Percentiles rank a stretch among this genome's conserved stretches.
Evolutionary conservation across 371 early-diverging fungal genomes (phyloP).

Genomic region (Haplosporangium sp.): DNA sequence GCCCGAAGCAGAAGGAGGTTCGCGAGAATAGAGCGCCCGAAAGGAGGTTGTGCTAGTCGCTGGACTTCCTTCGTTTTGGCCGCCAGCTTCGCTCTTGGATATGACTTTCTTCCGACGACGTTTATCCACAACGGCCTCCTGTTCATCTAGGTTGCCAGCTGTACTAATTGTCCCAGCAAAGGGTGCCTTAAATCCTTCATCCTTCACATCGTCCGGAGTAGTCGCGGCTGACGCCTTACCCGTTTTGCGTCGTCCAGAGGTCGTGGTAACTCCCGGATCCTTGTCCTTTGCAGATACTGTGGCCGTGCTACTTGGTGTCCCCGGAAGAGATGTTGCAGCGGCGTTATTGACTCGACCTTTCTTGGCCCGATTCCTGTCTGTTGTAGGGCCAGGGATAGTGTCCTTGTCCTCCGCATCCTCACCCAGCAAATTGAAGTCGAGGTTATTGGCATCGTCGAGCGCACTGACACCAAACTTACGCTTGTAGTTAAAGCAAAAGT

Average conservation of each 20-base stretch:
- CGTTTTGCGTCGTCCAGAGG: slow-evolving; percentile 25
- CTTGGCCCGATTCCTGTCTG: slow-evolving; percentile 19
- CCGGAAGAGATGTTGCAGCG: slow-evolving; percentile 7
- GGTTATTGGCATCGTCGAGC: slow-evolving; percentile 62
- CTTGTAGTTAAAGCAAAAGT: slow-evolving; percentile 82
- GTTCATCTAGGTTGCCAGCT: slow-evolving; percentile 7
- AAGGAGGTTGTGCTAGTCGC: slow-evolving; percentile 29
- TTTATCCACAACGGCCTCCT: slow-evolving; percentile 17
- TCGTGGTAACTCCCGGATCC: background rate
- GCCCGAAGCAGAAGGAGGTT: slow-evolving; percentile 25
- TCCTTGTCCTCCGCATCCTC: slow-evolving; percentile 34
- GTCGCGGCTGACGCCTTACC: slow-evolving; percentile 3
- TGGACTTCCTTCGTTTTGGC: slow-evolving; percentile 1
- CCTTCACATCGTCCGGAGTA: slow-evolving; percentile 21
- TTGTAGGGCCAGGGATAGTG: background rate
- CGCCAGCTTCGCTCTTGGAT: slow-evolving; percentile 31
- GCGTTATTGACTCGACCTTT: slow-evolving; percentile 15
- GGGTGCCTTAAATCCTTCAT: slow-evolving; percentile 7
- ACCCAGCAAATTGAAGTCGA: slow-evolving; percentile 2
- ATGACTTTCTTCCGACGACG: slow-evolving; percentile 19
- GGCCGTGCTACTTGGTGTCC: slow-evolving; percentile 3
- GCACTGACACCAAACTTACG: slow-evolving; percentile 74
- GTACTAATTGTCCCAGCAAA: background rate
- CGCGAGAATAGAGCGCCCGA: slow-evolving; percentile 46
- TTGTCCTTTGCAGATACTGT: background rate